Conservation (phyloP, 2,329 filamentous ascomycete genomes). For the Fusarium metavorans region DNA sequence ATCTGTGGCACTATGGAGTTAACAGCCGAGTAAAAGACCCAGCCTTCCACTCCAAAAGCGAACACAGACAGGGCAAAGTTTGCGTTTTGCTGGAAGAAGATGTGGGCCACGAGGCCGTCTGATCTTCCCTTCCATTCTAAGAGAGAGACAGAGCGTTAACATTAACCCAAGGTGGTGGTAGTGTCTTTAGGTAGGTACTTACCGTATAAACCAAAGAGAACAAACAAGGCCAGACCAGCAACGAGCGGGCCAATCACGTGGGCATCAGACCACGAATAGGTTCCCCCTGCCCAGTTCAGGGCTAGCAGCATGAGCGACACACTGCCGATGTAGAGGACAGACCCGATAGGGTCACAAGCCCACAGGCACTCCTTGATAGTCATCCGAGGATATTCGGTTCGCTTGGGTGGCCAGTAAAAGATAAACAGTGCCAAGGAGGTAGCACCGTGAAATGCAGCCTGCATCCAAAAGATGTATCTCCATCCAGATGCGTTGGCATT, state of each 20-base stretch:
- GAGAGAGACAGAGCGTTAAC: not conserved
- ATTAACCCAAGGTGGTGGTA: not conserved
- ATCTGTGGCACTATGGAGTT: conserved; percentile 12
- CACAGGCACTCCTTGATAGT: conserved; percentile 4
- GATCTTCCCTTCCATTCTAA: conserved; percentile 10
- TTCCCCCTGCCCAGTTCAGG: conserved; percentile 9
- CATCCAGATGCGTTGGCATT: conserved; percentile 10
- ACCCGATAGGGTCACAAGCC: conserved; percentile 14
- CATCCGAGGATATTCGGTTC: conserved; percentile 3
- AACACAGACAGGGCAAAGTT: conserved; percentile 14
- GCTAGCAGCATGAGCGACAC: conserved; percentile 12
- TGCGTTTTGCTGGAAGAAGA: conserved; percentile 15
- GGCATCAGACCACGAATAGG: conserved; percentile 7
- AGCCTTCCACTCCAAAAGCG: conserved; percentile 11
- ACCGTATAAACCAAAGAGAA: conserved; percentile 11
- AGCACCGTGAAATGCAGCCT: conserved; percentile 10
- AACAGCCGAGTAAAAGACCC: conserved; percentile 12
- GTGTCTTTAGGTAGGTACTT: not conserved
- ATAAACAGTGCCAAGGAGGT: conserved; percentile 3
- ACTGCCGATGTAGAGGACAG: conserved; percentile 8
- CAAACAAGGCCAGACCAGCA: conserved; percentile 1
- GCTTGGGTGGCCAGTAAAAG: conserved; percentile 13
- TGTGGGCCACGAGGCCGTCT: conserved; percentile 9
- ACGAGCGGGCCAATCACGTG: conserved; percentile 5
- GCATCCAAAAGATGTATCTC: conserved; percentile 17